These are phyloP conservation scores for Cutaneotrichosporon dermatis DNA, from an alignment of 1,284 basidiomycete species.

Conservation along the genomic window DNA sequence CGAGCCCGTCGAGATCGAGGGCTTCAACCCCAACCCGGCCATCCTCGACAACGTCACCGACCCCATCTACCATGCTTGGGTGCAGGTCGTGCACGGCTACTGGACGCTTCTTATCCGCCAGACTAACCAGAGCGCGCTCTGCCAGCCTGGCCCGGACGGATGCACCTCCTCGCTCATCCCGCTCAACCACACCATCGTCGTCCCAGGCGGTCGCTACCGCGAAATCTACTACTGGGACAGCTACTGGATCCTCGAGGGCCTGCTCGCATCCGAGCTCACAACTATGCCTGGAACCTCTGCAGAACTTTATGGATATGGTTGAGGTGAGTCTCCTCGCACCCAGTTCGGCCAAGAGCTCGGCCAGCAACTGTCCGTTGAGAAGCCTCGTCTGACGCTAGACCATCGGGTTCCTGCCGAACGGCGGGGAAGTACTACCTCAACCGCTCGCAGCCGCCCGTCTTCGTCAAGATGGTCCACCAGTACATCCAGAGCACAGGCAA, in stretches of 20 bases:
- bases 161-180: slow-evolving; percentile 84
- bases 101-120: slow-evolving; percentile 69
- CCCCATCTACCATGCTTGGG: slow-evolving; percentile 65
- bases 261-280: slow-evolving; percentile 71
- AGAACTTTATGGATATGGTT: slow-evolving; percentile 91
- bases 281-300: slow-evolving; percentile 70
- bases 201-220: slow-evolving; percentile 72
- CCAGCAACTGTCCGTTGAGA: no score
- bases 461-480: slow-evolving; percentile 69
- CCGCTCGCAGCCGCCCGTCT: slow-evolving; percentile 83
- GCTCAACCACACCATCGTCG: slow-evolving; percentile 81
- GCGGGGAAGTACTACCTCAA: slow-evolving; percentile 67
- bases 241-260: slow-evolving; percentile 80
- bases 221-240: slow-evolving; percentile 50
- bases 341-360: no score
- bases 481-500: slow-evolving; percentile 62
- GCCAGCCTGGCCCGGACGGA: slow-evolving; percentile 52
- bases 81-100: slow-evolving; percentile 71
- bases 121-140: slow-evolving; percentile 68
- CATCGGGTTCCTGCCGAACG: slow-evolving; percentile 85
- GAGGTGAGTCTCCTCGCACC: slow-evolving; percentile 42
- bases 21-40: slow-evolving; percentile 60
- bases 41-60: slow-evolving; percentile 71
- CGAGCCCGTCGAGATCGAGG: slow-evolving; percentile 58
- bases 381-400: slow-evolving; percentile 11